Conservation (phyloP, 2,329 filamentous ascomycete species). For the Fusarium neocosmosporiellum region DNA sequence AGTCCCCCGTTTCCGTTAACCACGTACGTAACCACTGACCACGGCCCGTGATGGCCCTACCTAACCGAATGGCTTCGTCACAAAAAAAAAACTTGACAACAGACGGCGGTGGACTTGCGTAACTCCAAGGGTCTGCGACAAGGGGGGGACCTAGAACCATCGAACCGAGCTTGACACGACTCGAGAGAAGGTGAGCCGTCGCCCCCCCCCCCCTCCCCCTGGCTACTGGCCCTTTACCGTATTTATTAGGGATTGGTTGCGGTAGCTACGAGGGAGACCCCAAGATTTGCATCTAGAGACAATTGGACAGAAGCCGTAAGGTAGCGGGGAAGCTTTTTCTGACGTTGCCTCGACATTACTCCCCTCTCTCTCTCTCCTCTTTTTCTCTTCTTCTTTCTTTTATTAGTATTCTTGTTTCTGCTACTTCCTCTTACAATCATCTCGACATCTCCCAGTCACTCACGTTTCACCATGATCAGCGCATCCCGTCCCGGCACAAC, state of each 20-base stretch:
- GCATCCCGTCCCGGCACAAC: slow-evolving; percentile 18
- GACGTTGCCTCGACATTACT: slow-evolving; percentile 26
- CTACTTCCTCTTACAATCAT: neutral
- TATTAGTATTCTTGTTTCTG: neutral
- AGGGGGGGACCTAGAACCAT: neutral
- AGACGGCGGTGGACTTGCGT: neutral
- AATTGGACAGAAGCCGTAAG: slow-evolving; percentile 26
- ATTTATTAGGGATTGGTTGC: neutral
- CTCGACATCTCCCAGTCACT: neutral
- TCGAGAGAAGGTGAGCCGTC: neutral
- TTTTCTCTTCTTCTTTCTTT: neutral
- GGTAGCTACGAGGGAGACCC: slow-evolving; percentile 11
- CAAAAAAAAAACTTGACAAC: neutral
- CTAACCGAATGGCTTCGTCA: neutral
- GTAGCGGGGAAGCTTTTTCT: slow-evolving; percentile 35
- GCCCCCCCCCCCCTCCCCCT: neutral
- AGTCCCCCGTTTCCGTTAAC: neutral
- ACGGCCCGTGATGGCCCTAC: neutral
- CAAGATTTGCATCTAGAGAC: slow-evolving; percentile 28
- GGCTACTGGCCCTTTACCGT: neutral
- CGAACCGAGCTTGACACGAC: neutral
- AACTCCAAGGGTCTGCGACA: neutral
- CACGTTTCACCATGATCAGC: slow-evolving; percentile 27
- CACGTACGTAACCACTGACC: neutral
- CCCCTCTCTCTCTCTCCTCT: neutral